Conservation (phyloP, 306 rosid species). For the Cicer pinnatifidum region DNA sequence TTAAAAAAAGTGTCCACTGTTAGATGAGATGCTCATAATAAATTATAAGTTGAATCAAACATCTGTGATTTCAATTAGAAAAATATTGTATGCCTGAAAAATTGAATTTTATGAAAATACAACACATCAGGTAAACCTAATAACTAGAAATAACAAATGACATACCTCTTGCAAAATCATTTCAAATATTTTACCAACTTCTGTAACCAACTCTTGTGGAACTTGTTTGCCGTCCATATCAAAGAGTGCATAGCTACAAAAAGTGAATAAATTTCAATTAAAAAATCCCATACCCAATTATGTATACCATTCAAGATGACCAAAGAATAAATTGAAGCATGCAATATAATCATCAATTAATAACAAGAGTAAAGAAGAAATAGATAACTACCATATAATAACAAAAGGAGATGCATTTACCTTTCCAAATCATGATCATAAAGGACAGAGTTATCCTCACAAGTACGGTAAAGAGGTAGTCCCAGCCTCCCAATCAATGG, state of each 20-base stretch:
- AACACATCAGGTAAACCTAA: slow-evolving; percentile 26
- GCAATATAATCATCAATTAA: slow-evolving; percentile 1
- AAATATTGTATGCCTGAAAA: slow-evolving; percentile 23
- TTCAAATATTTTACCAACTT: slow-evolving; percentile 80
- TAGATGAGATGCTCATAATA: slow-evolving; percentile 42
- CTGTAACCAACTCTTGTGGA: slow-evolving; percentile 79
- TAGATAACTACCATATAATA: slow-evolving; percentile 1
- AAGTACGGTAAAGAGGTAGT: slow-evolving; percentile 90
- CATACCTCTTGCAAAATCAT: slow-evolving; percentile 74
- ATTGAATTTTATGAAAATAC: slow-evolving; percentile 1
- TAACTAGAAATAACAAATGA: slow-evolving; percentile 20
- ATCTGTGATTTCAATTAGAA: slow-evolving; percentile 14
- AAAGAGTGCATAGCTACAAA: slow-evolving; percentile 88
- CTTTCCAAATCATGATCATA: slow-evolving; percentile 98
- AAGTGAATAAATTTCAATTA: slow-evolving; percentile 36
- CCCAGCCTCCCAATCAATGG: slow-evolving; percentile 91
- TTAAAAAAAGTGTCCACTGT: slow-evolving; percentile 36
- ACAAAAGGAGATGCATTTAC: slow-evolving; percentile 47
- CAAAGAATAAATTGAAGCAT: slow-evolving; percentile 1
- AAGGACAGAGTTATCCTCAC: slow-evolving; percentile 95
- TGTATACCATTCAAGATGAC: slow-evolving; percentile 20
- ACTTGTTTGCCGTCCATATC: slow-evolving; percentile 96
- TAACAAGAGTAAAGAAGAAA: slow-evolving; percentile 23
- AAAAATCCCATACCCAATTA: slow-evolving; percentile 4
- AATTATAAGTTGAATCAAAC: slow-evolving; percentile 26